phyloP scores from a whole-genome alignment of 176 grass and related monocot genomes.

The Canna indica region DNA sequence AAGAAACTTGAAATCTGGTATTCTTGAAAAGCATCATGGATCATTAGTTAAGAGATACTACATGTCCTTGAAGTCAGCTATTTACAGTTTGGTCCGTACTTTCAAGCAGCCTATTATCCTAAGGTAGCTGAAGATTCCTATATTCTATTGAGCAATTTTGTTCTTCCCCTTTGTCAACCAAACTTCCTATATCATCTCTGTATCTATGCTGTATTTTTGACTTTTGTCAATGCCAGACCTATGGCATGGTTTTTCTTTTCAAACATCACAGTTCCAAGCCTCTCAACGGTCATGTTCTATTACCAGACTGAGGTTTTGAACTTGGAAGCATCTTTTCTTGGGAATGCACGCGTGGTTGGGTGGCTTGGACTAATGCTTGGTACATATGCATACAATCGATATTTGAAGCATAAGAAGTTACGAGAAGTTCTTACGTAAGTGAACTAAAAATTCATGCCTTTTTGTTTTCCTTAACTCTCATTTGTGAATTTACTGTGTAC shows the following conservation, averaged over 20 bases:
- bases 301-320: constrained; percentile 66
- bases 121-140: constrained; percentile 25
- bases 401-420: constrained; percentile 58
- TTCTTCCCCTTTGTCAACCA: constrained; percentile 2
- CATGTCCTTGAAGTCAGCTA: constrained; percentile 46
- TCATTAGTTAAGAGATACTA: constrained; percentile 16
- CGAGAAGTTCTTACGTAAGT: constrained; percentile 69
- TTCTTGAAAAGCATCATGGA: constrained; percentile 16
- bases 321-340: constrained; percentile 70
- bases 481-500: background rate
- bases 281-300: constrained; percentile 83
- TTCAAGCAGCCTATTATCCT: constrained; percentile 59
- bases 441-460: background rate
- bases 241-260: constrained; percentile 89
- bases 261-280: constrained; percentile 59
- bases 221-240: constrained; percentile 30
- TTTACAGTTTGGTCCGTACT: constrained; percentile 35
- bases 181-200: constrained; percentile 12
- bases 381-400: constrained; percentile 61
- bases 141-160: constrained; percentile 1
- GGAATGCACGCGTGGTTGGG: constrained; percentile 57
- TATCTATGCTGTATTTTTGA: constrained; percentile 5
- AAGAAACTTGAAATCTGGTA: constrained; percentile 18
- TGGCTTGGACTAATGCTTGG: constrained; percentile 71
- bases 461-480: background rate